phyloP scores from a whole-genome alignment of 306 rosid genomes.

The Sesbania bispinosa region DNA sequence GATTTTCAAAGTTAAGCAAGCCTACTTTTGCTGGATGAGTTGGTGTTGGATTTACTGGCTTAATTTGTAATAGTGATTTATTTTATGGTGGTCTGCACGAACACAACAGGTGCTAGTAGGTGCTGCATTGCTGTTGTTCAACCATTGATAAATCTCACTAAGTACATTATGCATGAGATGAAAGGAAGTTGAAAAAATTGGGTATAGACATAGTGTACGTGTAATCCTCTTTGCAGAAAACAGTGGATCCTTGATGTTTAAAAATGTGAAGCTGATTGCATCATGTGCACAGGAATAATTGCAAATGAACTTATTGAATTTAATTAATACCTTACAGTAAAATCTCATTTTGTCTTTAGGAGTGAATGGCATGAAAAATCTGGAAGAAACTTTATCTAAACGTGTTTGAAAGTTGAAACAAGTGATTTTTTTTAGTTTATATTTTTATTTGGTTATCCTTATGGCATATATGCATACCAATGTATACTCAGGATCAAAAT shows the following conservation, averaged over 20 bases:
- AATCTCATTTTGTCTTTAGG: neutral
- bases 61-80: neutral
- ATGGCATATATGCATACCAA: slow-evolving; percentile 50
- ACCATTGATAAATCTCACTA: neutral
- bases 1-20: neutral
- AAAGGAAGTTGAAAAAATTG: neutral
- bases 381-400: neutral
- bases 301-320: neutral
- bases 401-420: neutral
- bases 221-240: slow-evolving; percentile 16
- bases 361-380: slow-evolving; percentile 13
- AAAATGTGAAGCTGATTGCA: slow-evolving; percentile 17
- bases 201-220: slow-evolving; percentile 1
- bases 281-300: slow-evolving; percentile 2
- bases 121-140: neutral
- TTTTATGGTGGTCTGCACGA: neutral
- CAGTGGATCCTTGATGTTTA: slow-evolving; percentile 3
- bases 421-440: neutral
- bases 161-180: neutral
- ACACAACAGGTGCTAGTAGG: slow-evolving; percentile 4
- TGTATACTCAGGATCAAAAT: slow-evolving; percentile 94
- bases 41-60: slow-evolving; percentile 18
- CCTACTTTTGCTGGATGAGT: slow-evolving; percentile 11
- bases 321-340: neutral
- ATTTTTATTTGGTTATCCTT: neutral